Evolutionary conservation across 306 rosid species (phyloP).

Genomic region (Fragaria ananassa): DNA sequence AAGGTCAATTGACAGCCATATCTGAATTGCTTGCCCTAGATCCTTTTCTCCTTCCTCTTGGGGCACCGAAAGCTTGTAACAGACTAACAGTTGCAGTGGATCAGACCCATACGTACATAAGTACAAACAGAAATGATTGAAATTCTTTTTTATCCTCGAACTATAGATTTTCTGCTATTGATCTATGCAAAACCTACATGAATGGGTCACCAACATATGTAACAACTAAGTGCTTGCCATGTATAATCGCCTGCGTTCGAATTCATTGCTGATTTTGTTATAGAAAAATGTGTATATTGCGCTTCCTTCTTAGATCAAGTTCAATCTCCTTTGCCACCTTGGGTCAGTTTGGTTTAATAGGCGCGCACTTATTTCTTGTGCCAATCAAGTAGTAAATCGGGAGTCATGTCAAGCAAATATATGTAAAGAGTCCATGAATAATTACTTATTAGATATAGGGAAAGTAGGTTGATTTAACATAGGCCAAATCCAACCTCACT

Average conservation of each 20-base stretch:
- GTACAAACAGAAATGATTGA: too few species aligned
- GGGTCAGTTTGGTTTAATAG: background rate
- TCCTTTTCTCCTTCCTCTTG: background rate
- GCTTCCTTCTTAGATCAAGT: background rate
- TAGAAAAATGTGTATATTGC: too few species aligned
- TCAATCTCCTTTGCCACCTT: background rate
- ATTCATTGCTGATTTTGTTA: too few species aligned
- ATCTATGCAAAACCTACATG: background rate
- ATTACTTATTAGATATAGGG: background rate
- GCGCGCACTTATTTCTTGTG: background rate
- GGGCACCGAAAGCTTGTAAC: background rate
- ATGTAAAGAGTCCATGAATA: background rate
- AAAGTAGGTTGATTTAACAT: slow-evolving; percentile 3
- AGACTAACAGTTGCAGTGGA: background rate
- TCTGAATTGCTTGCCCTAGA: background rate
- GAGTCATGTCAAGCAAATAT: background rate
- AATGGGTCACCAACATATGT: too few species aligned
- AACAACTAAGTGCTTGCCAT: too few species aligned
- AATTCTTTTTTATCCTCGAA: background rate
- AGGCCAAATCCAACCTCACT: background rate
- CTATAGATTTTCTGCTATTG: background rate
- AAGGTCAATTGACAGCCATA: background rate
- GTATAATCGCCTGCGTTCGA: too few species aligned
- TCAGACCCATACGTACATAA: background rate
- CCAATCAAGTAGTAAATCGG: background rate